These are phyloP conservation scores for Manihot esculenta DNA, from an alignment of 441 rosid genomes.

Conservation along the genomic window DNA sequence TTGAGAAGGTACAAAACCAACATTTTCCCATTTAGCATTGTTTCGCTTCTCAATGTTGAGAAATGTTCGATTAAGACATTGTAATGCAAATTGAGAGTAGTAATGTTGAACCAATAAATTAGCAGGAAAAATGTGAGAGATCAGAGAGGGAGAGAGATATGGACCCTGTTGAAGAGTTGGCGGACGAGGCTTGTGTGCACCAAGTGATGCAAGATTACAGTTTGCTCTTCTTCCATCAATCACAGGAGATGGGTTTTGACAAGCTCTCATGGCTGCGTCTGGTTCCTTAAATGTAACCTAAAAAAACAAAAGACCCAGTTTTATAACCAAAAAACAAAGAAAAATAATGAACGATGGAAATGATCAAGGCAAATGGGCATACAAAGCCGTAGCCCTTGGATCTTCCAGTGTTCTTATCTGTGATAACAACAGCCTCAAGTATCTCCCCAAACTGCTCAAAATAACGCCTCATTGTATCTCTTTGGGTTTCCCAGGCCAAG, in stretches of 20 bases:
- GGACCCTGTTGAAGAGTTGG: conserved; percentile 64
- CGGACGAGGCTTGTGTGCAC: conserved; percentile 68
- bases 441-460: conserved; percentile 98
- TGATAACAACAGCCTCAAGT: conserved; percentile 90
- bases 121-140: neutral
- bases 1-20: neutral
- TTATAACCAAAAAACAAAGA: neutral
- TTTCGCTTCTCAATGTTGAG: neutral
- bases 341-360: neutral
- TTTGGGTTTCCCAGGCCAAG: conserved; percentile 97
- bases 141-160: neutral
- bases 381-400: conserved; percentile 99
- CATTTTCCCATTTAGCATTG: neutral
- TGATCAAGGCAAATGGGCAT: conserved; percentile 23
- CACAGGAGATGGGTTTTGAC: conserved; percentile 80
- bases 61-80: conserved; percentile 17
- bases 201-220: conserved; percentile 93
- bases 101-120: too few species aligned
- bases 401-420: conserved; percentile 91
- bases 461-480: conserved; percentile 83
- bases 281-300: conserved; percentile 92
- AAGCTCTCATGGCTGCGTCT: conserved; percentile 88
- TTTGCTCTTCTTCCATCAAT: conserved; percentile 96
- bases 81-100: too few species aligned
- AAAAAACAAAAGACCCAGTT: neutral